Evolutionary conservation across 164 flowering plant species (phyloP).

Genomic region (Cinnamomum micranthum): DNA sequence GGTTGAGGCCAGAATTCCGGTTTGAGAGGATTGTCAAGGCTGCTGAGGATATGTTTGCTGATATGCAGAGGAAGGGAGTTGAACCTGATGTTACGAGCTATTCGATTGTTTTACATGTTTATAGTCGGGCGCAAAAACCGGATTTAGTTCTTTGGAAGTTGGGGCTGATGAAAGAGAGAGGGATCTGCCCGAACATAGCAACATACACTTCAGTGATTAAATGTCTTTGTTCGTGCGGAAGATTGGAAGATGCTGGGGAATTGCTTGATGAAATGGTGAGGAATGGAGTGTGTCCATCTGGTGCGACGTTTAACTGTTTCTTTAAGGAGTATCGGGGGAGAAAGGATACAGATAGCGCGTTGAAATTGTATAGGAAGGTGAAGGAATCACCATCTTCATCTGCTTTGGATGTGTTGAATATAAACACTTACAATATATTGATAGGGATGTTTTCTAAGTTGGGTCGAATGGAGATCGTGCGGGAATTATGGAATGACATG

Average conservation of each 20-base stretch:
- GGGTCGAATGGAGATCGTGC: slow-evolving; percentile 48
- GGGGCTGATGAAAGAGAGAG: slow-evolving; percentile 61
- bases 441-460: slow-evolving; percentile 58
- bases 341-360: slow-evolving; percentile 63
- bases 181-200: slow-evolving; percentile 63
- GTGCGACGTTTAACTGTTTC: slow-evolving; percentile 82
- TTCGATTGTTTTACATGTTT: slow-evolving; percentile 83
- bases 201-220: slow-evolving; percentile 85
- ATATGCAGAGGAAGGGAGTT: slow-evolving; percentile 74
- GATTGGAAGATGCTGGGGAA: slow-evolving; percentile 71
- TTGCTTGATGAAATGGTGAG: slow-evolving; percentile 68
- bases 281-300: slow-evolving; percentile 65
- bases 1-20: slow-evolving; percentile 73
- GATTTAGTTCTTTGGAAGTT: slow-evolving; percentile 62
- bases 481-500: slow-evolving; percentile 82
- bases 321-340: slow-evolving; percentile 85
- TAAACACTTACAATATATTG: slow-evolving; percentile 69
- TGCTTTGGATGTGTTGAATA: slow-evolving; percentile 30
- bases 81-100: slow-evolving; percentile 93
- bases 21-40: slow-evolving; percentile 57
- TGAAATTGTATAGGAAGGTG: slow-evolving; percentile 75
- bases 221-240: slow-evolving; percentile 86
- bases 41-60: slow-evolving; percentile 76
- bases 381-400: slow-evolving; percentile 37
- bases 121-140: slow-evolving; percentile 88